Evolutionary conservation across 305 asterid genomes (phyloP), one percentile per base, ranked within the genome.

Genomic region (Plantago lanceolata): DNA sequence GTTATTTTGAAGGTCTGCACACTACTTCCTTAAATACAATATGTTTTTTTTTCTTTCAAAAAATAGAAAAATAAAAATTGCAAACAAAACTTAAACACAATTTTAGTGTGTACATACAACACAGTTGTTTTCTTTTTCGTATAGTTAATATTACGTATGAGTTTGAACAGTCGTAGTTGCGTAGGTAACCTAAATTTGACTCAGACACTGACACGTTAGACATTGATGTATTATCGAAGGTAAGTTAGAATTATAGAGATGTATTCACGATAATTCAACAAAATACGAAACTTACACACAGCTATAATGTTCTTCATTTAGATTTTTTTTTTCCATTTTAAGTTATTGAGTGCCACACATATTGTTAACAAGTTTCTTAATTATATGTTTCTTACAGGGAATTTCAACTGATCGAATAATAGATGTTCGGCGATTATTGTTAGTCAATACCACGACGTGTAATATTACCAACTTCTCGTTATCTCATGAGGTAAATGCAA

Each of bases 371-470:
- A 12, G 44, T 4, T 9, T 11, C 1, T 18, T 45, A 28, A 37
- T 20, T 54, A 14, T 3, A 52, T 45, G 19, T 35, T 13, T 28
- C 2, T 40, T 61, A 65, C 75, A 93, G 98, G 98, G 97, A 47
- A 93, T 93, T 67, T 93, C 98, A 0, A 93, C 98, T 0, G 98
- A 93, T 62, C 76, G 91, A 63, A 87, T 93, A 29, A 81, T 89
- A 16, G 95, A 93, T 31, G 73, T 89, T 68, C 92, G 84, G 26
- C 83, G 95, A 19, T 64, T 93, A 49, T 45, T 93, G 29, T 75
- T 82, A 0, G 94, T 85, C 19, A 84, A 79, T 29, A 78, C 81
- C 0, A 6, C 50, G 11, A 84, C 97, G n/a, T 89, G 96, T 52
- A 76, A 87, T 67, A 76, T 85, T 48, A 84, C 94, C 48, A 83